phyloP scores from a whole-genome alignment of 805 yeast species.

The Wickerhamiella allomyrinae region DNA sequence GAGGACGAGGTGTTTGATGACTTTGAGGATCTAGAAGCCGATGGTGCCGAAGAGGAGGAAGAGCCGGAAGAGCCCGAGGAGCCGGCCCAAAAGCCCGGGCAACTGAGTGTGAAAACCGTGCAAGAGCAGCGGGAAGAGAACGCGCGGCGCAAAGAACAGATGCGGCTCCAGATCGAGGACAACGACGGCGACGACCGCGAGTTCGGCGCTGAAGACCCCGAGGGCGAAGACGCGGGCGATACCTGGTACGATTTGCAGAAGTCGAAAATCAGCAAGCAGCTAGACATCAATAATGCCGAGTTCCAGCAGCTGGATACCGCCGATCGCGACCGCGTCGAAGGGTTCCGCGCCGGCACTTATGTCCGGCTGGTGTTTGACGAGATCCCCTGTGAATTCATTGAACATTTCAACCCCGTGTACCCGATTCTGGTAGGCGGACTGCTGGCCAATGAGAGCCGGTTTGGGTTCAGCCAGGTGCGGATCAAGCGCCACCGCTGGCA shows the following conservation, averaged over 20 bases:
- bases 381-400: slow-evolving; percentile 80
- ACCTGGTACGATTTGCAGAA: slow-evolving; percentile 97
- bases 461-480: slow-evolving; percentile 85
- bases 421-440: slow-evolving; percentile 88
- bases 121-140: slow-evolving; percentile 68
- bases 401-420: slow-evolving; percentile 68
- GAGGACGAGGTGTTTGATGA: slow-evolving; percentile 23
- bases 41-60: slow-evolving; percentile 21
- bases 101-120: slow-evolving; percentile 29
- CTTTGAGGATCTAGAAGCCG: slow-evolving; percentile 25
- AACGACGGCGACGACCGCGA: slow-evolving; percentile 48
- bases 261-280: slow-evolving; percentile 91
- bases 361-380: slow-evolving; percentile 74
- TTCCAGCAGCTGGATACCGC: slow-evolving; percentile 53
- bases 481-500: slow-evolving; percentile 99
- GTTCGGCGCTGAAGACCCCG: slow-evolving; percentile 67
- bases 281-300: slow-evolving; percentile 74
- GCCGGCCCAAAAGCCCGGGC: slow-evolving; percentile 16
- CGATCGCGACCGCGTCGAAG: slow-evolving; percentile 75
- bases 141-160: slow-evolving; percentile 78
- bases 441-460: slow-evolving; percentile 77
- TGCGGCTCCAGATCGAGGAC: slow-evolving; percentile 79
- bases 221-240: slow-evolving; percentile 57
- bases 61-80: slow-evolving; percentile 22
- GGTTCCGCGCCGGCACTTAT: slow-evolving; percentile 84